These are phyloP conservation scores for Davidsoniella eucalypti DNA, from an alignment of 2,329 filamentous ascomycete genomes.

Conservation along the genomic window DNA sequence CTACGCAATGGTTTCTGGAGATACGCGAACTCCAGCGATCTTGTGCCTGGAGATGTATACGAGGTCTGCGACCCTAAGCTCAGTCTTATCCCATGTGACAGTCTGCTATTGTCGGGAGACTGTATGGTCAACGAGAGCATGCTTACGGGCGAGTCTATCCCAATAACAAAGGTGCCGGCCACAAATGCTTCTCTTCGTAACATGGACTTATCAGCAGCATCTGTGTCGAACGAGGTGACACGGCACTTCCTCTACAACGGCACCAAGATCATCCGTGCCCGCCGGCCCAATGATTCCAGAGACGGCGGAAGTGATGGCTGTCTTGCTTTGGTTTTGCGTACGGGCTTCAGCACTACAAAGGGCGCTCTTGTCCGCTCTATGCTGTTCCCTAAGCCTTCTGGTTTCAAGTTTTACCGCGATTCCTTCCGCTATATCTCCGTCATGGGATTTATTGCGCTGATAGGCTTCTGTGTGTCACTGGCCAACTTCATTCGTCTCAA, in stretches of 20 bases:
- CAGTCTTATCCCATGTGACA: constrained; percentile 79
- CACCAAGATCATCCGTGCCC: constrained; percentile 83
- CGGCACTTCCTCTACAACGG: constrained; percentile 88
- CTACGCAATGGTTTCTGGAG: constrained; percentile 93
- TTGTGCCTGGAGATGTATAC: constrained; percentile 92
- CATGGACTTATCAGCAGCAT: constrained; percentile 64
- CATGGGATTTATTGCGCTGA: constrained; percentile 70
- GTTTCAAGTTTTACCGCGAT: constrained; percentile 96
- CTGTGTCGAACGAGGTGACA: constrained; percentile 67
- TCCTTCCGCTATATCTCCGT: constrained; percentile 96
- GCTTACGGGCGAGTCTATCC: constrained; percentile 87
- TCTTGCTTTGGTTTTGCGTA: constrained; percentile 79
- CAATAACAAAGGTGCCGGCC: constrained; percentile 79
- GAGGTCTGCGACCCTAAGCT: constrained; percentile 89
- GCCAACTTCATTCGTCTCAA: constrained; percentile 80
- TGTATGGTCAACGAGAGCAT: constrained; percentile 99
- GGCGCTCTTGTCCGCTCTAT: constrained; percentile 90
- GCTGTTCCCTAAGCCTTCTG: constrained; percentile 95
- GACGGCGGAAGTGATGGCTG: constrained; percentile 71
- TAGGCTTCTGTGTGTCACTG: constrained; percentile 83
- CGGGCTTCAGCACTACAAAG: constrained; percentile 95
- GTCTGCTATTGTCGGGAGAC: constrained; percentile 77
- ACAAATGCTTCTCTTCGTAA: constrained; percentile 61
- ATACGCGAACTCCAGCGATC: constrained; percentile 66
- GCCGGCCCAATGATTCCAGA: constrained; percentile 70